Evolutionary conservation across 768 basidiomycete species (phyloP), one percentile per base, ranked within the genome.

Genomic region (Tulasnella sp.): DNA sequence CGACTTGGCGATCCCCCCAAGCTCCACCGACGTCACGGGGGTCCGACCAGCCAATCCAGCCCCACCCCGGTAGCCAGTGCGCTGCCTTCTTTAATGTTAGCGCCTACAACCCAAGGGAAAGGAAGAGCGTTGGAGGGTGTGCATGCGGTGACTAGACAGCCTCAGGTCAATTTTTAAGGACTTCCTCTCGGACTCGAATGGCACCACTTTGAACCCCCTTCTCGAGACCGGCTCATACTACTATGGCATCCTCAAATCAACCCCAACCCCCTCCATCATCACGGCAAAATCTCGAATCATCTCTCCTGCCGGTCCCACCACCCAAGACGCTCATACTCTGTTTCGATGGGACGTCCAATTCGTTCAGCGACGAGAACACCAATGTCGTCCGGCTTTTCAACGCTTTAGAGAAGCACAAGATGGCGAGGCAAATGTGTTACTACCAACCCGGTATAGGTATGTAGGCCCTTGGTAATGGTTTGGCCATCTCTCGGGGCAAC

Each of bases 381-480:
- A 82, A 82, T 68, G 79, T 81, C 44, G 82, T 82, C 14, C 78
- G 78, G 24, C 36, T 81, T 82, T 71, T 71, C 79, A 21, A 88
- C 8, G 73, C 81, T 21, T 71, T 82, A 31, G 77, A 81, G 27
- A 80, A 81, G 84, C 91, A 92, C 74, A 88, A 91, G 81, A 86
- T 86, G 31, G 80, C 83, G 18, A 85, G 90, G 77, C 93, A 94
- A 82, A 87, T 93, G 83, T 91, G 92, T 1, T 94, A 94, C 81
- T 94, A 94, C 83, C 93, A 94, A 86, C 92, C 78, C 3, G 27
- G 81, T 39, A 27, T 71, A 46, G 48, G 27, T 81, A 27, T 34
- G 40, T 74, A 3, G 48, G 46, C 12, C 73, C 24, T 81, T 48
- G 5, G 27, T 31, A 16, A 21, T 31, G 21, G 21, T 73, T 74